Evolutionary conservation across 139 green algal genomes (phyloP).

Genomic region (Penium margaritaceum): DNA sequence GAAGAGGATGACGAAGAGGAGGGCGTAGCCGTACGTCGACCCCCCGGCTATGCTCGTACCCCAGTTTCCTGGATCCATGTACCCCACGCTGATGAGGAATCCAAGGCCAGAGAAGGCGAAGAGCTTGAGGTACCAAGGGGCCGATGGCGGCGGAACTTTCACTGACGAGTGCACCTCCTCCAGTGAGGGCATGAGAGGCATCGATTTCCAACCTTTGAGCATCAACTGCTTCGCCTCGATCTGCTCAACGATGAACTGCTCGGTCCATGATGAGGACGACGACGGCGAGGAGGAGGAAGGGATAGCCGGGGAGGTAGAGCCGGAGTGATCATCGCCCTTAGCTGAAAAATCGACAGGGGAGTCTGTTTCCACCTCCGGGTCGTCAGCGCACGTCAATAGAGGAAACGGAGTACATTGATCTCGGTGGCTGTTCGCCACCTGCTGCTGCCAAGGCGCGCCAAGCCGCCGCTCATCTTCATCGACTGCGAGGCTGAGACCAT

Average conservation of each 20-base stretch:
- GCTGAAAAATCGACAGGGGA: too few relatives aligned
- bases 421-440: too few relatives aligned
- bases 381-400: too few relatives aligned
- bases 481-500: too few relatives aligned
- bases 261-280: too few relatives aligned
- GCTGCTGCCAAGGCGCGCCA: too few relatives aligned
- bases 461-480: too few relatives aligned
- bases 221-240: not conserved
- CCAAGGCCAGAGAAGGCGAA: slow-evolving; percentile 54
- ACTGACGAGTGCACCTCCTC: slow-evolving; percentile 4
- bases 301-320: too few relatives aligned
- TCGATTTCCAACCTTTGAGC: not conserved
- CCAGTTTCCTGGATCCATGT: slow-evolving; percentile 62
- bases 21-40: slow-evolving; percentile 51
- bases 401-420: too few relatives aligned
- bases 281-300: too few relatives aligned
- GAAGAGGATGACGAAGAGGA: slow-evolving; percentile 57
- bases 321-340: too few relatives aligned
- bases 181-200: not conserved
- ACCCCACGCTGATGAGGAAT: slow-evolving; percentile 57
- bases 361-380: too few relatives aligned
- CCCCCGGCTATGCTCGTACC: slow-evolving; percentile 50
- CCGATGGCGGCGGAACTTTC: not conserved
- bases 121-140: slow-evolving; percentile 32
- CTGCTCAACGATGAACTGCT: not conserved